phyloP scores from a whole-genome alignment of 495 filamentous ascomycete species.

The Schizothecium vesticola region DNA sequence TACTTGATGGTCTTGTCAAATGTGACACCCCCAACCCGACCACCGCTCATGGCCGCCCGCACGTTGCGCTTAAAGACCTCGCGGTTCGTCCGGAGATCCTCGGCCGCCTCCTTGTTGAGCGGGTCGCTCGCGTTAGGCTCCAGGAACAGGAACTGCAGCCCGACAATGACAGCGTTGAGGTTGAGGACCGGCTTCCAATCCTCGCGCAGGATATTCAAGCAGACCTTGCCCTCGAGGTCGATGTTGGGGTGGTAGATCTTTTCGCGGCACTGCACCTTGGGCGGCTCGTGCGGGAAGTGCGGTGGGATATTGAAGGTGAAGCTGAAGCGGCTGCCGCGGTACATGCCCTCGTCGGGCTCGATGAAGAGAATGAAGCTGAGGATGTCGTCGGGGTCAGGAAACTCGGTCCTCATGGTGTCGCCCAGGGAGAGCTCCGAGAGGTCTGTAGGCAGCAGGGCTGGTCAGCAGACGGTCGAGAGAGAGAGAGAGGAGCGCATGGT shows the following conservation, averaged over 20 bases:
- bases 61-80: conserved; percentile 93
- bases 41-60: conserved; percentile 72
- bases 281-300: conserved; percentile 95
- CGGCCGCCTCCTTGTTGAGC: conserved; percentile 96
- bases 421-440: conserved; percentile 87
- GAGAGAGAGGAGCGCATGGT: background rate
- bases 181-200: conserved; percentile 99
- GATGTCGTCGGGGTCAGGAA: conserved; percentile 93
- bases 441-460: conserved; percentile 50
- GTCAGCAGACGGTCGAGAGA: conserved; percentile 1
- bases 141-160: conserved; percentile 95
- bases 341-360: conserved; percentile 97
- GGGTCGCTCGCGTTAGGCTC: conserved; percentile 95
- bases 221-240: conserved; percentile 95
- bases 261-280: conserved; percentile 94
- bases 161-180: conserved; percentile 92
- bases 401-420: conserved; percentile 84
- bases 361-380: conserved; percentile 92
- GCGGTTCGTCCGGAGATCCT: conserved; percentile 76
- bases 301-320: conserved; percentile 91
- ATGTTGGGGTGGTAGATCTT: conserved; percentile 99
- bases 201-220: conserved; percentile 91
- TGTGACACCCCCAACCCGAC: conserved; percentile 60
- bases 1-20: conserved; percentile 67
- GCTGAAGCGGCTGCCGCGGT: conserved; percentile 81